phyloP scores from a whole-genome alignment of 495 filamentous ascomycete species.

The Hypoxylon perforatum region DNA sequence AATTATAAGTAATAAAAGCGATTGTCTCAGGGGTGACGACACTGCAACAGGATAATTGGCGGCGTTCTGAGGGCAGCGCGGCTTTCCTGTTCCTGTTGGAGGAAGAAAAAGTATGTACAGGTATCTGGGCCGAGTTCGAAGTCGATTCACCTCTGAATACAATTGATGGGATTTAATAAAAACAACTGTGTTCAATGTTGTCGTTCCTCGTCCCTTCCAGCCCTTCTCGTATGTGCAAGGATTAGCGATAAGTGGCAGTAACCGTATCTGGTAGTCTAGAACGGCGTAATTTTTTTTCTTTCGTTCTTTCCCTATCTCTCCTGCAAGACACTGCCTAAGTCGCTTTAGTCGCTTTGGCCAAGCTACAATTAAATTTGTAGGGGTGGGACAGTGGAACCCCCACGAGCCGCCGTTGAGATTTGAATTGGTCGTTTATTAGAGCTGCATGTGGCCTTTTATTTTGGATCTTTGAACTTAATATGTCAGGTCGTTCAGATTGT shows the following conservation, averaged over 20 bases:
- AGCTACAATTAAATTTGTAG: conserved; percentile 36
- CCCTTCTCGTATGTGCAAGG: conserved; percentile 34
- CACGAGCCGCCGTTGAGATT: conserved; percentile 28
- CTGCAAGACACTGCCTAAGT: conserved; percentile 32
- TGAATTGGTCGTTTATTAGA: neutral
- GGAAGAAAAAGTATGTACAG: conserved; percentile 1
- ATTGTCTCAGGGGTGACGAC: conserved; percentile 37
- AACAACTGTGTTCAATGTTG: conserved; percentile 41
- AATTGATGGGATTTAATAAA: conserved; percentile 31
- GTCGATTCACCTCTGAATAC: conserved; percentile 19
- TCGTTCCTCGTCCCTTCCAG: conserved; percentile 24
- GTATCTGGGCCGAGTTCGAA: neutral
- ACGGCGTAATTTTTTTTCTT: conserved; percentile 29
- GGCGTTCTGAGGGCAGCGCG: conserved; percentile 18
- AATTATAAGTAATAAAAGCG: conserved; percentile 26
- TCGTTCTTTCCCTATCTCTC: conserved; percentile 15
- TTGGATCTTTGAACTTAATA: conserved; percentile 2
- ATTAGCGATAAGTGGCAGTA: conserved; percentile 36
- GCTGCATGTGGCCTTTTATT: neutral
- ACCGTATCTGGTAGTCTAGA: conserved; percentile 36
- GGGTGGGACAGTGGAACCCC: conserved; percentile 32
- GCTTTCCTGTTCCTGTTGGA: conserved; percentile 22
- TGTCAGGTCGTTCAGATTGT: neutral
- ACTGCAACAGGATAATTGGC: conserved; percentile 30
- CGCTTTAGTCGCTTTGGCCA: conserved; percentile 25